Evolutionary conservation across 202 grass and related monocot genomes (phyloP).

Genomic region (Thinopyrum obtusiflorum): DNA sequence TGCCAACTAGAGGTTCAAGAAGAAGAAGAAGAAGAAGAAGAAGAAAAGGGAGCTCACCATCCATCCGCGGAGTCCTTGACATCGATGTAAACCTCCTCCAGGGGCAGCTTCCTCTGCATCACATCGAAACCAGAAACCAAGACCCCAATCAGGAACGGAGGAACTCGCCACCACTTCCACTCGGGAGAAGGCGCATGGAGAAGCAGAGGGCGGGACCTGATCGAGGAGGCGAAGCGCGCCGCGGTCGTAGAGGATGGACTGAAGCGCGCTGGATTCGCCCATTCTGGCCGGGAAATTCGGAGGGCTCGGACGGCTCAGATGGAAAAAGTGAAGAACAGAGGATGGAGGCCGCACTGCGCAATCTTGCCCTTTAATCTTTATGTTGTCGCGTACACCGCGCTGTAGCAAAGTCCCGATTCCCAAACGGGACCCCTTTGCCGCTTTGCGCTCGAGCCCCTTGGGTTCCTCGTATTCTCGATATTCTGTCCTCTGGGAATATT

Average conservation of each 20-base stretch:
- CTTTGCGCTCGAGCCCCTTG: background rate
- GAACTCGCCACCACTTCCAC: background rate
- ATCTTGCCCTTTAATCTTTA: background rate
- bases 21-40: too few relatives aligned
- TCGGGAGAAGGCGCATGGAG: background rate
- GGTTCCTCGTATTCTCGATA: background rate
- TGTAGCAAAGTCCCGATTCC: background rate
- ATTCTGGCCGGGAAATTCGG: conserved; percentile 1
- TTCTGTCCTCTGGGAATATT: background rate
- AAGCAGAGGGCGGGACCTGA: conserved; percentile 38
- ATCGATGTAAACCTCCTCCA: conserved; percentile 67
- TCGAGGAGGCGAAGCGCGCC: conserved; percentile 90
- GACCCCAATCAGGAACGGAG: conserved; percentile 9
- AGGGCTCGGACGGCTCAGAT: background rate
- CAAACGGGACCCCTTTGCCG: background rate
- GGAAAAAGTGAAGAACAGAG: background rate
- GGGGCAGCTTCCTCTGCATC: conserved; percentile 70
- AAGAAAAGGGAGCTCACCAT: conserved; percentile 53
- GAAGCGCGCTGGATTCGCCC: conserved; percentile 51
- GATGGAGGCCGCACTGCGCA: background rate
- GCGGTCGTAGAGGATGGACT: conserved; percentile 66
- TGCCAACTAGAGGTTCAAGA: background rate
- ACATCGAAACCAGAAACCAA: background rate
- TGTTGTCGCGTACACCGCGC: background rate
- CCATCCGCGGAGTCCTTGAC: conserved; percentile 62